These are phyloP conservation scores for Herpetomonas muscarum DNA, from an alignment of 208 protist species.

Conservation along the genomic window DNA sequence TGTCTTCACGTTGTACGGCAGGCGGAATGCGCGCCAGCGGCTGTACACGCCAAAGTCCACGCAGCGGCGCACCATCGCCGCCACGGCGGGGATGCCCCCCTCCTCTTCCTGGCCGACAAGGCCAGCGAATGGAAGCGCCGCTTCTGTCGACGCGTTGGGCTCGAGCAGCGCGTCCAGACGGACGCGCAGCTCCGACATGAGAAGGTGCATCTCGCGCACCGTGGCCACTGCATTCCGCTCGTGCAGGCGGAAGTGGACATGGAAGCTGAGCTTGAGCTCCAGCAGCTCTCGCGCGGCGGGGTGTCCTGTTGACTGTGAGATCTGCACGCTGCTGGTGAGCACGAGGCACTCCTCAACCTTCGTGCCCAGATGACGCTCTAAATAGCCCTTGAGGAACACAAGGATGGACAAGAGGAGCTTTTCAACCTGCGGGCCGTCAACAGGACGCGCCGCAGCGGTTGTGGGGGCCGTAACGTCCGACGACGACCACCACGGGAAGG, in stretches of 20 bases:
- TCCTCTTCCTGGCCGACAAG: not conserved
- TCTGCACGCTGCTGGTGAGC: constrained; percentile 60
- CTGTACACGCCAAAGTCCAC: constrained; percentile 87
- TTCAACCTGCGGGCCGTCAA: constrained; percentile 22
- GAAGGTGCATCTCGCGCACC: constrained; percentile 52
- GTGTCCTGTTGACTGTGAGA: not conserved
- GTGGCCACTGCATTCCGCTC: constrained; percentile 31
- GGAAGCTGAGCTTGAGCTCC: constrained; percentile 73
- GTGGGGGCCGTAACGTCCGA: not conserved
- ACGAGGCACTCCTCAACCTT: constrained; percentile 48
- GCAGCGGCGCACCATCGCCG: constrained; percentile 31
- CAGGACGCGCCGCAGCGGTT: not conserved
- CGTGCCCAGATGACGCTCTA: constrained; percentile 33
- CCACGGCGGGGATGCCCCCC: not conserved
- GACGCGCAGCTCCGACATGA: constrained; percentile 40
- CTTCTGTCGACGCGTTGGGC: not conserved
- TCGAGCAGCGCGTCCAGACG: constrained; percentile 20
- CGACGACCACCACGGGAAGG: not conserved
- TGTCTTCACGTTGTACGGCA: constrained; percentile 83
- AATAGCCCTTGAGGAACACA: constrained; percentile 21
- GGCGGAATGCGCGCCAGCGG: constrained; percentile 78
- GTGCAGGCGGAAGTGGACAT: constrained; percentile 72
- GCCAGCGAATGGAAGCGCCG: not conserved
- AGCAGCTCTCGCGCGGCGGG: constrained; percentile 1
- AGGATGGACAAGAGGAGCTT: constrained; percentile 32